These are phyloP conservation scores for Penicillium taxi DNA, from an alignment of 495 filamentous ascomycete species.

Conservation along the genomic window DNA sequence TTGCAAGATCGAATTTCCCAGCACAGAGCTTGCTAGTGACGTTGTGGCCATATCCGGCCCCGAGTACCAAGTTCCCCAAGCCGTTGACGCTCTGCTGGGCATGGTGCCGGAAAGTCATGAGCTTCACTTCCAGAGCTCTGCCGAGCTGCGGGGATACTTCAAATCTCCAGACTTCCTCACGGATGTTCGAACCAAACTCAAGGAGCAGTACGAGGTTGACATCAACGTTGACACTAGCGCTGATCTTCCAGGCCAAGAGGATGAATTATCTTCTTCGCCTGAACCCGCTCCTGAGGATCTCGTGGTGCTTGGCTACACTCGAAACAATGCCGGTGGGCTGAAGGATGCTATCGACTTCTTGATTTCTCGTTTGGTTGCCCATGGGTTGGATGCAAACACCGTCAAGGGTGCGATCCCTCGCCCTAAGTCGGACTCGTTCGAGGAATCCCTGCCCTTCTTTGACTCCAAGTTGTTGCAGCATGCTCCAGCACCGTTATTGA, in stretches of 20 bases:
- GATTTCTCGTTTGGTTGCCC: constrained; percentile 69
- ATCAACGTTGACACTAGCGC: constrained; percentile 54
- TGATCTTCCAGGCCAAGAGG: constrained; percentile 26
- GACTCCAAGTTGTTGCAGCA: constrained; percentile 92
- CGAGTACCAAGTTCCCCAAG: constrained; percentile 93
- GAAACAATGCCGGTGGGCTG: constrained; percentile 91
- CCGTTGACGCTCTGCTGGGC: constrained; percentile 88
- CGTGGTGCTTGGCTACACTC: constrained; percentile 70
- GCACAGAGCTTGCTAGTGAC: constrained; percentile 94
- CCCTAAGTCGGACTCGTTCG: constrained; percentile 97
- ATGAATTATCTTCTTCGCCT: constrained; percentile 27
- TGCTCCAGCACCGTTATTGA: constrained; percentile 66
- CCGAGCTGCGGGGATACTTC: constrained; percentile 68
- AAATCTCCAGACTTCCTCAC: constrained; percentile 66
- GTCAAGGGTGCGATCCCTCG: constrained; percentile 90
- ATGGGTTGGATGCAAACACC: constrained; percentile 74
- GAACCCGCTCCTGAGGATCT: constrained; percentile 40
- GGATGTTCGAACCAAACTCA: constrained; percentile 75
- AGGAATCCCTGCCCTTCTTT: constrained; percentile 92
- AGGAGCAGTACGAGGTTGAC: constrained; percentile 84
- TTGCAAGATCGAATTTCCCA: constrained; percentile 95
- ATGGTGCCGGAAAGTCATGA: constrained; percentile 97
- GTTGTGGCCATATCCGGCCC: constrained; percentile 90
- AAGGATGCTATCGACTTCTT: constrained; percentile 96
- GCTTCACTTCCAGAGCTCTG: constrained; percentile 69